phyloP scores from a whole-genome alignment of 225 moss, liverwort and hornwort genomes.

The Pleurozium schreberi region DNA sequence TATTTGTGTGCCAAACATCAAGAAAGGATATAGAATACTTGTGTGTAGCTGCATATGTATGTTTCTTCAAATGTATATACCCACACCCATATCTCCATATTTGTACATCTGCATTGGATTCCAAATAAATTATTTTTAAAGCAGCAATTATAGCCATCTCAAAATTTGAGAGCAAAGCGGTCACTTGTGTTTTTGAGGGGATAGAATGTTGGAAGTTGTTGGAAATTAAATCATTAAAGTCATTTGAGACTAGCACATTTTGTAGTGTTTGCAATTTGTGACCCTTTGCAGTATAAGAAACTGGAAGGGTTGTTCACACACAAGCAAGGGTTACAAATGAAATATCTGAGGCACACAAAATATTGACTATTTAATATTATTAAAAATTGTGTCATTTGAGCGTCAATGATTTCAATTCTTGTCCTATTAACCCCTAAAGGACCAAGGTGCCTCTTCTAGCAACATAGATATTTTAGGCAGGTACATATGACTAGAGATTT shows the following conservation, averaged over 20 bases:
- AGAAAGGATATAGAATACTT: rapidly evolving
- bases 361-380: neutral
- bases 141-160: rapidly evolving
- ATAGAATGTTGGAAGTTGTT: neutral
- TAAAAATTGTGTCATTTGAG: neutral
- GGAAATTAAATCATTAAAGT: neutral
- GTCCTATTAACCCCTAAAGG: too few species aligned
- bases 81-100: neutral
- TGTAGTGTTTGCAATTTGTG: neutral
- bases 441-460: too few species aligned
- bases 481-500: too few species aligned
- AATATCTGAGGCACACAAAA: neutral
- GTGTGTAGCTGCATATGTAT: rapidly evolving
- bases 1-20: neutral
- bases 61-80: neutral
- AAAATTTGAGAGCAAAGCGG: rapidly evolving
- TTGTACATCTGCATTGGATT: rapidly evolving
- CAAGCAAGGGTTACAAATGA: neutral
- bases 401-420: too few species aligned
- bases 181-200: rapidly evolving
- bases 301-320: too few species aligned
- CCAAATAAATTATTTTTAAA: neutral
- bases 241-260: too few species aligned
- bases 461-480: too few species aligned
- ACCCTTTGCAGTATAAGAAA: neutral